Conservation (phyloP, 140 eudicot genomes). For the Bidens hawaiensis region DNA sequence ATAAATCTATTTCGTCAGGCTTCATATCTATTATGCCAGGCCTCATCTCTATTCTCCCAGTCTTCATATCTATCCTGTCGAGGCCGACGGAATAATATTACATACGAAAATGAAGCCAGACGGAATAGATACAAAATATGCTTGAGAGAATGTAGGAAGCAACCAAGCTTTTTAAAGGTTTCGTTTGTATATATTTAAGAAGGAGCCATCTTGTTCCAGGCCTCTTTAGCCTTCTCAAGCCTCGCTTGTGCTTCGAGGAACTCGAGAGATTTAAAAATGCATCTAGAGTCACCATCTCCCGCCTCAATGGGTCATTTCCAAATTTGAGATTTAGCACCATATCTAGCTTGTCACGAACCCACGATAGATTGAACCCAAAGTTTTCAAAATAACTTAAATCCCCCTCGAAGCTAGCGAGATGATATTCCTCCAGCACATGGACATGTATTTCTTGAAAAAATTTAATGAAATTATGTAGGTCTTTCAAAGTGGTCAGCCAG, state of each 20-base stretch:
- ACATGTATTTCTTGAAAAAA: constrained; percentile 9
- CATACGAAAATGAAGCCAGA: too few relatives aligned
- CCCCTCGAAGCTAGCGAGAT: neutral
- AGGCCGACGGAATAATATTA: too few relatives aligned
- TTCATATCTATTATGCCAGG: too few relatives aligned
- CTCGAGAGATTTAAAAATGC: neutral
- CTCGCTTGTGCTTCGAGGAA: neutral
- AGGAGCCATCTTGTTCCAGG: constrained; percentile 7
- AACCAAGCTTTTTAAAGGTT: too few relatives aligned
- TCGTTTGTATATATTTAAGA: too few relatives aligned
- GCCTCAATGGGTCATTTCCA: neutral
- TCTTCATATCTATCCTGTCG: too few relatives aligned
- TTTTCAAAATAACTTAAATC: constrained; percentile 7
- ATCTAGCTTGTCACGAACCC: neutral
- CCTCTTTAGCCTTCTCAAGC: constrained; percentile 2
- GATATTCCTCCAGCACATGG: neutral
- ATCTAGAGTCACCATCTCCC: neutral
- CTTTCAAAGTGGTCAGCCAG: constrained; percentile 12
- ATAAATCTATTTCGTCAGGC: too few relatives aligned
- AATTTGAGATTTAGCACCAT: neutral
- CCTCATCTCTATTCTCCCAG: too few relatives aligned
- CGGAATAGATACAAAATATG: too few relatives aligned
- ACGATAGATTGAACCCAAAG: constrained; percentile 12
- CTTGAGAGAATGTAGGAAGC: too few relatives aligned
- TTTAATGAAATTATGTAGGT: constrained; percentile 9